Evolutionary conservation across 371 early-diverging fungal species (phyloP).

Genomic region (Mortierella polycephala): DNA sequence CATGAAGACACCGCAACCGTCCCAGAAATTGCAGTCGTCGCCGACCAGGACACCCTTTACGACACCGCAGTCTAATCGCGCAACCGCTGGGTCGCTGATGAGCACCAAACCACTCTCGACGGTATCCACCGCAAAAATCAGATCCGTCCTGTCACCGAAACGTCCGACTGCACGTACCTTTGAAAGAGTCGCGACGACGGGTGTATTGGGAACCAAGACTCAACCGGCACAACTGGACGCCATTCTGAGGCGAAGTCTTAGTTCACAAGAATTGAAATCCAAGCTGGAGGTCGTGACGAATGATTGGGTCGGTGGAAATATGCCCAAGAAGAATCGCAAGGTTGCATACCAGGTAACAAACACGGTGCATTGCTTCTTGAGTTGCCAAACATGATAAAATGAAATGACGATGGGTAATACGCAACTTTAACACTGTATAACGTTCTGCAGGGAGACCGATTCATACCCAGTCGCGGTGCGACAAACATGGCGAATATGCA

Average conservation of each 20-base stretch:
- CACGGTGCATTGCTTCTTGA: not conserved
- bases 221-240: constrained; percentile 20
- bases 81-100: too few relatives aligned
- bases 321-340: constrained; percentile 36
- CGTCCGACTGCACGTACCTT: constrained; percentile 3
- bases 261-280: constrained; percentile 24
- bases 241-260: constrained; percentile 28
- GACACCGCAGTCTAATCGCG: too few relatives aligned
- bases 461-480: constrained; percentile 42
- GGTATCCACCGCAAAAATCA: not conserved
- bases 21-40: not conserved
- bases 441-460: constrained; percentile 38
- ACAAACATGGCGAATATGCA: constrained; percentile 32
- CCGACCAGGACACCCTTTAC: too few relatives aligned
- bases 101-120: not conserved
- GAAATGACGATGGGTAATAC: not conserved
- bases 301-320: constrained; percentile 22
- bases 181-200: constrained; percentile 16
- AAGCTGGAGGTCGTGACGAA: constrained; percentile 49
- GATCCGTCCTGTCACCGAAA: too few relatives aligned
- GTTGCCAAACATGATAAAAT: not conserved
- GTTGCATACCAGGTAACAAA: constrained; percentile 23
- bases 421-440: not conserved
- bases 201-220: constrained; percentile 1
- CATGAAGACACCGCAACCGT: constrained; percentile 1